Base-by-base conservation (phyloP, 2,329 filamentous ascomycete genomes). In the Akanthomyces uredinophilus region DNA sequence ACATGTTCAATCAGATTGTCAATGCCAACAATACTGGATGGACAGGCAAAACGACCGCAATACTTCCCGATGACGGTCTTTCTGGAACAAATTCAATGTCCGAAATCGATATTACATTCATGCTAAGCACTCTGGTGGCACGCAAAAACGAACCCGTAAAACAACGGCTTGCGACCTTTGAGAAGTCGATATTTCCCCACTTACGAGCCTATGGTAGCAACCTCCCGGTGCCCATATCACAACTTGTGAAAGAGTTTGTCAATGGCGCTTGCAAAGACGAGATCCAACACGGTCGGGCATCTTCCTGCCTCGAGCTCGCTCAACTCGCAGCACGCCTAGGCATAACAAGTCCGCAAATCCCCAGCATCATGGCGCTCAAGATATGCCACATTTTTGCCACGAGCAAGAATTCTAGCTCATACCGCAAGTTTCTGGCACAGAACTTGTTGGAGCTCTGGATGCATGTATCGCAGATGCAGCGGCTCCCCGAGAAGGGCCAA, bases 311-410 rank as follows among this genome's bases (percentile, higher is more conserved):
- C 6, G 63, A 70, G 13, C 47, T 76, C 24, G 20, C 70, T 69
- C 7, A 64, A 64, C 27, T 60, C 20, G 58, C 58, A 47, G 50
- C 41, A 10, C 49, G 58, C 20, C 18, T 60, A 5, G 58, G 58
- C 58, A 54, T 60, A 3, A 60, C 50, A n/a, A 46, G n/a, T 16
- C 29, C 22, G 8, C 27, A 66, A 8, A 47, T 69, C 11, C 68
- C 72, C 24, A 71, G 71, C 43, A 66, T 68, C 58, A 68, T 76
- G 18, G 67, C 75, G 2, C 60, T 75, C 50, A 74, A 67, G 50
- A 64, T 76, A 32, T 76, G 74, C 63, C 66, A 67, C 32, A 61
- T 39, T 10, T 53, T 71, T 49, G 39, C 65, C n/a, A 59, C 62
- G n/a, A n/a, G 46, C 4, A 65, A 66, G 44, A 63, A 67, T 32